Evolutionary conservation across 2,329 filamentous ascomycete species (phyloP), one percentile per base, ranked within the genome.

Genomic region (Monilinia vaccinii-corymbosi): DNA sequence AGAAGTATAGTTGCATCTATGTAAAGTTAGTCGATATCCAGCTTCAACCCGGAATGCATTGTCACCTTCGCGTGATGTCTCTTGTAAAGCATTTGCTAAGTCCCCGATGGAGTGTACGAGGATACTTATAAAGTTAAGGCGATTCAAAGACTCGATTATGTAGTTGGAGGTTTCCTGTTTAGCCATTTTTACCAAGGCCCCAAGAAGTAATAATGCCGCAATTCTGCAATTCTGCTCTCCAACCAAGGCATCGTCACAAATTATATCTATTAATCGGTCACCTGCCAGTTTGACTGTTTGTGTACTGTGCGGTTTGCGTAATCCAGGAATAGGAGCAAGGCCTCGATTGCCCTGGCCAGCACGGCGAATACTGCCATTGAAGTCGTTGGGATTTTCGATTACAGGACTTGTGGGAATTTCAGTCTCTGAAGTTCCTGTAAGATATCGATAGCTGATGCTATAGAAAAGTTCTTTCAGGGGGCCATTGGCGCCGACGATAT

Each of bases 211-310:
- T 47, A 97, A 78, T 13, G 94, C 91, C 0, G 93, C 87, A 4
- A 95, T 85, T 70, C 95, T 89, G 72, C 90, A 95, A 14, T 81
- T 82, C 42, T 88, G 82, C 69, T 93, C 88, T 44, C 91, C 91
- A 61, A 88, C 86, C 72, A 92, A 93, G 23, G 91, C 92, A 75
- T 99, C 94, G 69, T 99, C 94, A 71, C 92, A 97, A 47, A 97
- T 80, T 31, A 91, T 85, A 67, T 93, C 91, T 62, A 97, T 81
- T 44, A 97, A 78, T 58, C 88, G 82, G 68, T 91, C 88, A 44
- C 94, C 92, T 48, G 91, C 85, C 5, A 87, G 84, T 72, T 89
- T 91, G 66, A 95, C 81, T 1, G 88, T 86, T 71, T 89, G 81
- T 45, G 84, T 79, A 51, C 75, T 83, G 62, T 85, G 80, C 50